phyloP scores from a whole-genome alignment of 345 rosid genomes.

The Angophora floribunda region DNA sequence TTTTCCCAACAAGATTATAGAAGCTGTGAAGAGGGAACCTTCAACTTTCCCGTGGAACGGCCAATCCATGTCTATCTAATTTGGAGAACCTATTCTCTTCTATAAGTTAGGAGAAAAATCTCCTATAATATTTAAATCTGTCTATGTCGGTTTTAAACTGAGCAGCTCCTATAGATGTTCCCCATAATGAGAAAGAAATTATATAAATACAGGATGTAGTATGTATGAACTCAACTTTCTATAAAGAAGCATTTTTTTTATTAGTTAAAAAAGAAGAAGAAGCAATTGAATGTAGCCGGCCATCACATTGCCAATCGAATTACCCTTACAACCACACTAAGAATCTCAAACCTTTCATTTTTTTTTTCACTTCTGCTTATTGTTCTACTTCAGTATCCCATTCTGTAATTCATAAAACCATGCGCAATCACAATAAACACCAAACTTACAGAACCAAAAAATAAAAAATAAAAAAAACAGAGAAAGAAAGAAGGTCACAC shows the following conservation, averaged over 20 bases:
- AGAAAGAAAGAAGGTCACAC: conserved; percentile 47
- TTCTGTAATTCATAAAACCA: background rate
- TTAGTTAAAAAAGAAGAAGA: background rate
- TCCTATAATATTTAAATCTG: background rate
- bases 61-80: background rate
- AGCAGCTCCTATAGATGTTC: background rate
- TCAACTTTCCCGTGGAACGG: background rate
- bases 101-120: background rate
- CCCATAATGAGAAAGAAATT: background rate
- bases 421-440: background rate
- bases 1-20: background rate
- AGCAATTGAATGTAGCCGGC: background rate
- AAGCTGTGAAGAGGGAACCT: background rate
- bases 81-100: background rate
- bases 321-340: background rate
- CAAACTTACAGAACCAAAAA: background rate
- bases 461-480: background rate
- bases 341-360: background rate
- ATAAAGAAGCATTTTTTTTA: background rate
- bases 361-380: background rate
- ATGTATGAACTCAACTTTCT: background rate
- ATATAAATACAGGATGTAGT: background rate
- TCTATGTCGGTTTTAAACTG: background rate
- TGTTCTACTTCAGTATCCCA: background rate
- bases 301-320: background rate